phyloP scores from a whole-genome alignment of 1,284 basidiomycete genomes.

The Pseudozyma hubeiensis region DNA sequence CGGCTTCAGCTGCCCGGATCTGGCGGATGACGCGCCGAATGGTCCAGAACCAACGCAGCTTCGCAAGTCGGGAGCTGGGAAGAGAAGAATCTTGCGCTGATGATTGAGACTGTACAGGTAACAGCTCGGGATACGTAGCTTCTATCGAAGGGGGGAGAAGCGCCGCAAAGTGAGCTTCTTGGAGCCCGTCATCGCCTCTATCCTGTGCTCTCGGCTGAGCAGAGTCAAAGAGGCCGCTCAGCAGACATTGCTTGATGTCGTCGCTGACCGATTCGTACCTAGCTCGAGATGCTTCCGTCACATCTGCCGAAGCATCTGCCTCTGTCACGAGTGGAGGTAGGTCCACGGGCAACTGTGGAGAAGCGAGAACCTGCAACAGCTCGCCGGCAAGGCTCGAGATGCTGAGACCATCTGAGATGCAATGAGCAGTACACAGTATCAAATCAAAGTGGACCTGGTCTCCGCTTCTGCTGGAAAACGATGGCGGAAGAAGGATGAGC shows the following conservation, averaged over 20 bases:
- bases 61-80: constrained; percentile 13
- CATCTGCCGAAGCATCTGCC: neutral
- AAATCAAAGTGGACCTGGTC: constrained; percentile 28
- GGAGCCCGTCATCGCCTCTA: neutral
- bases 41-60: constrained; percentile 47
- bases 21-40: constrained; percentile 38
- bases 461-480: neutral
- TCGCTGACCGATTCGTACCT: constrained; percentile 9
- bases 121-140: constrained; percentile 32
- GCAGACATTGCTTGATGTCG: constrained; percentile 18
- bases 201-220: neutral
- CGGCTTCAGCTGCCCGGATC: constrained; percentile 25
- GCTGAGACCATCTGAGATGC: constrained; percentile 46
- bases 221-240: constrained; percentile 10
- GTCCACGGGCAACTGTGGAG: constrained; percentile 17
- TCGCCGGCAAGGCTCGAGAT: constrained; percentile 37
- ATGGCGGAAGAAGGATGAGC: constrained; percentile 32
- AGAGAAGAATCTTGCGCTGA: neutral
- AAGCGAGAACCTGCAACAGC: constrained; percentile 24
- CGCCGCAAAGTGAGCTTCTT: constrained; percentile 7
- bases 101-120: constrained; percentile 4
- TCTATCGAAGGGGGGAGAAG: constrained; percentile 44
- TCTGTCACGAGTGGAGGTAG: constrained; percentile 9
- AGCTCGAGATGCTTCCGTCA: constrained; percentile 9
- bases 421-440: constrained; percentile 38